Evolutionary conservation across 1,284 basidiomycete species (phyloP).

Genomic region (Leccinum fuscescens): DNA sequence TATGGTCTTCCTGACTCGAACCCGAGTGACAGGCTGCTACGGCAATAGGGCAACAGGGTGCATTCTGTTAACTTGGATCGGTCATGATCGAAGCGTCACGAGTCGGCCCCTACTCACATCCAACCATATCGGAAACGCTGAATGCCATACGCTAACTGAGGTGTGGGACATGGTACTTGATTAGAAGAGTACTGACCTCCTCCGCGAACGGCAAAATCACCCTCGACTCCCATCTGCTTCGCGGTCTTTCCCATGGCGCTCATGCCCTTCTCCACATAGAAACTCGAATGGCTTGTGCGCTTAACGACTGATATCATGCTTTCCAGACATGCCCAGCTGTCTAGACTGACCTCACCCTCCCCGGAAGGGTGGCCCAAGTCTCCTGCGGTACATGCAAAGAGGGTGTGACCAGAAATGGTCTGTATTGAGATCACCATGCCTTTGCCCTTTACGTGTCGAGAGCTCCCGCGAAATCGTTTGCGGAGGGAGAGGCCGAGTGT

Average conservation of each 20-base stretch:
- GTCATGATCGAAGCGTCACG: slow-evolving; percentile 1
- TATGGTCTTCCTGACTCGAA: slow-evolving; percentile 75
- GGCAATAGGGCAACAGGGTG: slow-evolving; percentile 77
- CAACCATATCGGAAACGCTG: slow-evolving; percentile 82
- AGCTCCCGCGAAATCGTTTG: slow-evolving; percentile 74
- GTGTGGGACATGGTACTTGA: neutral
- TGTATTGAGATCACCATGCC: slow-evolving; percentile 77
- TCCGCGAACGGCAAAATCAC: slow-evolving; percentile 63
- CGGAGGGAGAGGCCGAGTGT: slow-evolving; percentile 76
- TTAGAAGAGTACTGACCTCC: slow-evolving; percentile 55
- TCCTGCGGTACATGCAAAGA: slow-evolving; percentile 80
- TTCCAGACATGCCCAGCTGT: slow-evolving; percentile 75
- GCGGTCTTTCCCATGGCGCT: slow-evolving; percentile 75
- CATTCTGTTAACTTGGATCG: slow-evolving; percentile 50
- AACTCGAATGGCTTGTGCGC: slow-evolving; percentile 79
- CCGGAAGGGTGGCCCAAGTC: slow-evolving; percentile 65
- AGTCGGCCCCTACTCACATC: slow-evolving; percentile 46
- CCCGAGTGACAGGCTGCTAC: slow-evolving; percentile 81
- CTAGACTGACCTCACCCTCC: slow-evolving; percentile 71
- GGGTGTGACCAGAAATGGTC: slow-evolving; percentile 70
- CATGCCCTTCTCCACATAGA: slow-evolving; percentile 81
- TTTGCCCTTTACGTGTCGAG: slow-evolving; percentile 70
- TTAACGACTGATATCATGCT: slow-evolving; percentile 76
- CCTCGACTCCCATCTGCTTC: slow-evolving; percentile 64
- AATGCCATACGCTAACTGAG: slow-evolving; percentile 10